These are phyloP conservation scores for Hymenoscyphus repandus DNA, from an alignment of 2,329 filamentous ascomycete genomes.

Conservation along the genomic window DNA sequence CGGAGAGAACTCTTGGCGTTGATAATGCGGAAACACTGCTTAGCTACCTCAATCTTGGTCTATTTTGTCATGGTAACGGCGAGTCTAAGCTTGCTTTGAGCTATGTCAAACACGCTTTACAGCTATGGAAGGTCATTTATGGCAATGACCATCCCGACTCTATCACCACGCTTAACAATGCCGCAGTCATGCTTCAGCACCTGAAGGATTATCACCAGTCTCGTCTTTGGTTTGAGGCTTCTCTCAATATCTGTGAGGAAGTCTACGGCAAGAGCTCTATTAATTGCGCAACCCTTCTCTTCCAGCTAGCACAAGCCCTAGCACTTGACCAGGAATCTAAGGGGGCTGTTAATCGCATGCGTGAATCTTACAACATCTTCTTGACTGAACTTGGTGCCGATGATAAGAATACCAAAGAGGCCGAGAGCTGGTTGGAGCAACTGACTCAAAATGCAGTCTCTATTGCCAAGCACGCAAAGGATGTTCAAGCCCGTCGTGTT, in stretches of 20 bases:
- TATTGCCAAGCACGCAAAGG: constrained; percentile 90
- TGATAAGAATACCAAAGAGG: constrained; percentile 97
- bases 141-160: constrained; percentile 91
- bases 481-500: constrained; percentile 69
- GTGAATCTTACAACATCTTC: constrained; percentile 96
- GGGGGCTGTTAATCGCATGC: constrained; percentile 86
- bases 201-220: constrained; percentile 94
- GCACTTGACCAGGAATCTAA: constrained; percentile 95
- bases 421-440: constrained; percentile 93
- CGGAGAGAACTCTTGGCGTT: constrained; percentile 87
- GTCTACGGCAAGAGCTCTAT: constrained; percentile 86
- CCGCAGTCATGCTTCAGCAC: constrained; percentile 95
- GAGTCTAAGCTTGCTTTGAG: constrained; percentile 83
- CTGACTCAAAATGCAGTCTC: constrained; percentile 92
- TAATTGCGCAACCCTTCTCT: constrained; percentile 89
- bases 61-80: constrained; percentile 89
- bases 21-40: constrained; percentile 92
- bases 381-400: constrained; percentile 77
- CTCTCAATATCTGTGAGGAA: constrained; percentile 80
- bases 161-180: constrained; percentile 98
- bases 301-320: constrained; percentile 93
- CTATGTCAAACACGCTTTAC: constrained; percentile 87
- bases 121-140: constrained; percentile 96
- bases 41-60: constrained; percentile 89
- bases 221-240: constrained; percentile 93